A percentile compares a stretch with the other conserved stretches of the same genome.
Evolutionary conservation across 495 filamentous ascomycete genomes (phyloP).

Genomic region (Pyronema omphalodes): DNA sequence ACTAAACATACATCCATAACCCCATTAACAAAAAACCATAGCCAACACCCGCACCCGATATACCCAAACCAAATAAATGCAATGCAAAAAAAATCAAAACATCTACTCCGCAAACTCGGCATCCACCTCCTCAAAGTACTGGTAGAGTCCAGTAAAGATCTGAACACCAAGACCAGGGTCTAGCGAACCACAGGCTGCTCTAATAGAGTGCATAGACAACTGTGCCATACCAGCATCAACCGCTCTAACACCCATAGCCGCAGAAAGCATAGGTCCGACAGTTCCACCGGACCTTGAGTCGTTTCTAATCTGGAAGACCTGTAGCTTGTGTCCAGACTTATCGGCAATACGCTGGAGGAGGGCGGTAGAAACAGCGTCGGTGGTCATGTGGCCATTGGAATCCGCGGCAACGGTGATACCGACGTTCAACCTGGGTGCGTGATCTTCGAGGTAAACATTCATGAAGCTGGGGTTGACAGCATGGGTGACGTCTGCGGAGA

Average conservation of each 20-base stretch:
- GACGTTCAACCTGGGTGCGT: slow-evolving; percentile 75
- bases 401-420: slow-evolving; percentile 74
- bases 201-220: slow-evolving; percentile 84
- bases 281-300: slow-evolving; percentile 77
- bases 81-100: background rate
- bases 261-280: slow-evolving; percentile 80
- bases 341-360: slow-evolving; percentile 58
- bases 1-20: too few relatives aligned
- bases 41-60: too few relatives aligned
- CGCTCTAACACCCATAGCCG: slow-evolving; percentile 61
- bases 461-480: slow-evolving; percentile 91
- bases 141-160: slow-evolving; percentile 78
- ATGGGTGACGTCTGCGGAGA: slow-evolving; percentile 86
- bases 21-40: too few relatives aligned
- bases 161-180: slow-evolving; percentile 82
- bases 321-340: slow-evolving; percentile 47
- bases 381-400: slow-evolving; percentile 82
- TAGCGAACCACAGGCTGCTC: slow-evolving; percentile 68
- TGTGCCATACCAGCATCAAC: slow-evolving; percentile 86
- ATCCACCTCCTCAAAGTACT: slow-evolving; percentile 75
- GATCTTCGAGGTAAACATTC: slow-evolving; percentile 58
- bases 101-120: slow-evolving; percentile 45
- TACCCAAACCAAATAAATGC: too few relatives aligned
- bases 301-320: slow-evolving; percentile 90
- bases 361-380: slow-evolving; percentile 61